phyloP scores from a whole-genome alignment of 768 basidiomycete species.

The Lyophyllum shimeji region DNA sequence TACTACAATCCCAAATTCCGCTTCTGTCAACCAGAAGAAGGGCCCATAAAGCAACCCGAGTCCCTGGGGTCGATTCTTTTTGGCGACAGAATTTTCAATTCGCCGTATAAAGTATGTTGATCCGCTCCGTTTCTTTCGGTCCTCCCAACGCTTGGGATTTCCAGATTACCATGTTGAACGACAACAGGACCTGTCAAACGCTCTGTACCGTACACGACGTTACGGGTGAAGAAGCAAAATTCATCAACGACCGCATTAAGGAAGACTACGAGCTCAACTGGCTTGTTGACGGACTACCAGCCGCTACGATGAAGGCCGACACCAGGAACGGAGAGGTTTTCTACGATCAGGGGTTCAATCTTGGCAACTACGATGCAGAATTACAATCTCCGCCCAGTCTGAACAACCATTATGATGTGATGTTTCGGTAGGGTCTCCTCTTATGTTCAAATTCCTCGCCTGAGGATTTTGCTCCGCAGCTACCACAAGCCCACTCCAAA shows the following conservation, averaged over 20 bases:
- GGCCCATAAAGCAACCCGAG: slow-evolving; percentile 75
- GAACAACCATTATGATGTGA: slow-evolving; percentile 93
- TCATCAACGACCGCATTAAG: slow-evolving; percentile 87
- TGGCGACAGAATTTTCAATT: slow-evolving; percentile 92
- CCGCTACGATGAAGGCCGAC: slow-evolving; percentile 90
- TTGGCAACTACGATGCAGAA: slow-evolving; percentile 71
- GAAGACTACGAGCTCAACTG: slow-evolving; percentile 95
- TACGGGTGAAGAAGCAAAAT: slow-evolving; percentile 72
- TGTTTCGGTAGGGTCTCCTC: slow-evolving; percentile 52
- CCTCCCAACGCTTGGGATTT: neutral
- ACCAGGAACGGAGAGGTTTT: slow-evolving; percentile 78
- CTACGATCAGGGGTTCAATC: slow-evolving; percentile 92
- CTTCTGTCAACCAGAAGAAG: slow-evolving; percentile 81
- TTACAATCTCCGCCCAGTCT: slow-evolving; percentile 63
- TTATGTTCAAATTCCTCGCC: neutral
- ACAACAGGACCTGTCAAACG: slow-evolving; percentile 71
- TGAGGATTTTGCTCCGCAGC: slow-evolving; percentile 37
- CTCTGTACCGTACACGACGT: slow-evolving; percentile 64
- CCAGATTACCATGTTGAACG: slow-evolving; percentile 80
- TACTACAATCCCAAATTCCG: slow-evolving; percentile 87
- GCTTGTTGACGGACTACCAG: slow-evolving; percentile 92
- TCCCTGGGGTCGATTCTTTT: slow-evolving; percentile 93
- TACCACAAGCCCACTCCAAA: slow-evolving; percentile 75
- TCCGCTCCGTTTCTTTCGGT: neutral
- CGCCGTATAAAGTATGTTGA: slow-evolving; percentile 75